Percentiles rank a stretch among this genome's conserved stretches.
Conservation (phyloP, 352 stramenopile species). For the Pythium rishiriense region DNA sequence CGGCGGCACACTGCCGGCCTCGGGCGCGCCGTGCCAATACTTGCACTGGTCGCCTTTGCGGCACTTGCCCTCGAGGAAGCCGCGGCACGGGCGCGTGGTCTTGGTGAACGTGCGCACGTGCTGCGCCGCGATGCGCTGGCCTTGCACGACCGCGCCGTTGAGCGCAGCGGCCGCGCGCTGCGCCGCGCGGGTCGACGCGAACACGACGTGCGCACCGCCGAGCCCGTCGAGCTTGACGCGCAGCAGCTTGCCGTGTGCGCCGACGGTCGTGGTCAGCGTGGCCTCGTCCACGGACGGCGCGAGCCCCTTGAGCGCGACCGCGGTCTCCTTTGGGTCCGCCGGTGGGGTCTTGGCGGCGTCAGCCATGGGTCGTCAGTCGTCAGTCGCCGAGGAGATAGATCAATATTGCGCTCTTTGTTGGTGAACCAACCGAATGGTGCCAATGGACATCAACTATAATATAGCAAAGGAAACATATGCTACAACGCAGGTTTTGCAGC, state of each 20-base stretch:
- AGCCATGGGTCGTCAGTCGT: too few species aligned
- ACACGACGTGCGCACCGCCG: constrained; percentile 55
- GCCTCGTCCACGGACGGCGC: constrained; percentile 34
- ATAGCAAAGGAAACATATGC: constrained; percentile 15
- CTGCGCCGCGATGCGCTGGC: constrained; percentile 46
- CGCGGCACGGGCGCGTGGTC: constrained; percentile 41
- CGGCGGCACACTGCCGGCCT: not conserved
- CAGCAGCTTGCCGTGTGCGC: constrained; percentile 54
- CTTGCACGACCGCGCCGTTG: constrained; percentile 57
- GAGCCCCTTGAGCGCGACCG: constrained; percentile 58
- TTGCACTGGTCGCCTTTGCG: constrained; percentile 70
- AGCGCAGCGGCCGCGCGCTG: constrained; percentile 41
- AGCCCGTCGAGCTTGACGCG: constrained; percentile 46
- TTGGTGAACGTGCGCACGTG: constrained; percentile 47
- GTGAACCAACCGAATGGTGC: constrained; percentile 13
- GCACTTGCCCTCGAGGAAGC: constrained; percentile 64
- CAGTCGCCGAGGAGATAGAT: not conserved
- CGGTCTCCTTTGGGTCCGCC: constrained; percentile 29
- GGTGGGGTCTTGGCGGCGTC: constrained; percentile 14
- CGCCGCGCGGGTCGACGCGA: constrained; percentile 27
- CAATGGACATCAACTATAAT: constrained; percentile 27
- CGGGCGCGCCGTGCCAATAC: constrained; percentile 33
- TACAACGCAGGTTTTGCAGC: constrained; percentile 16
- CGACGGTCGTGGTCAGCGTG: constrained; percentile 59
- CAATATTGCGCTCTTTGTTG: constrained; percentile 9